Evolutionary conservation across 129 eudicot genomes (phyloP).

Genomic region (Chrysanthemum makinoi): DNA sequence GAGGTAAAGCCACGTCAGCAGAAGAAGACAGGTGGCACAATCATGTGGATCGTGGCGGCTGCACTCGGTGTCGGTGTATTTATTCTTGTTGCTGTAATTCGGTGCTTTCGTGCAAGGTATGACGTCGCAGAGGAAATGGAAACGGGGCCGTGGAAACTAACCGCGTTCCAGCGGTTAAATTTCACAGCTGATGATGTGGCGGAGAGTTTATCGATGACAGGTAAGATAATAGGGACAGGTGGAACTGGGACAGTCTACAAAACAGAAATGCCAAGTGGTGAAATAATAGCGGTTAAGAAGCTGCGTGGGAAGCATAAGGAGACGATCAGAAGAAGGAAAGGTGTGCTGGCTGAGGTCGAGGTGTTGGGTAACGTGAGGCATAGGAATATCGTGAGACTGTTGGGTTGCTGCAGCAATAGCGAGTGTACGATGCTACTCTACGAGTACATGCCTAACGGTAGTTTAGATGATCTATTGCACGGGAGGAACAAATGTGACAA

Average conservation of each 20-base stretch:
- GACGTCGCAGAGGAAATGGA: conserved; percentile 35
- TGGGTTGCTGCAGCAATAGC: conserved; percentile 88
- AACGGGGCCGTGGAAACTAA: conserved; percentile 85
- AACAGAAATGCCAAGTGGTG: conserved; percentile 96
- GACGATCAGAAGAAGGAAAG: conserved; percentile 62
- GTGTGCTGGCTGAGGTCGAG: conserved; percentile 95
- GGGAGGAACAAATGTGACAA: conserved; percentile 71
- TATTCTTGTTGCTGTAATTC: conserved; percentile 59
- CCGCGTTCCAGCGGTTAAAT: conserved; percentile 89
- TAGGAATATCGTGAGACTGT: conserved; percentile 81
- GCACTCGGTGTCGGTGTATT: conserved; percentile 73
- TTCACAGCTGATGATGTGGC: conserved; percentile 88
- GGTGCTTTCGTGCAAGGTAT: conserved; percentile 62
- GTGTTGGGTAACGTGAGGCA: conserved; percentile 94
- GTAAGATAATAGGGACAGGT: conserved; percentile 84
- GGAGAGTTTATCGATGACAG: conserved; percentile 67
- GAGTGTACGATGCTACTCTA: conserved; percentile 85
- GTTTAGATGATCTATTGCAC: conserved; percentile 78
- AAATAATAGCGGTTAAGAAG: conserved; percentile 89
- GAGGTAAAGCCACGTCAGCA: conserved; percentile 30
- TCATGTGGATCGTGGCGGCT: conserved; percentile 83
- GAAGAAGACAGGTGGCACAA: conserved; percentile 64
- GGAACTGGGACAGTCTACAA: conserved; percentile 91
- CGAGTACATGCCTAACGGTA: conserved; percentile 99
- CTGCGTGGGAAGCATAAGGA: conserved; percentile 85